Base-by-base conservation (phyloP, 495 filamentous ascomycete genomes). In the Neurospora sp. region DNA sequence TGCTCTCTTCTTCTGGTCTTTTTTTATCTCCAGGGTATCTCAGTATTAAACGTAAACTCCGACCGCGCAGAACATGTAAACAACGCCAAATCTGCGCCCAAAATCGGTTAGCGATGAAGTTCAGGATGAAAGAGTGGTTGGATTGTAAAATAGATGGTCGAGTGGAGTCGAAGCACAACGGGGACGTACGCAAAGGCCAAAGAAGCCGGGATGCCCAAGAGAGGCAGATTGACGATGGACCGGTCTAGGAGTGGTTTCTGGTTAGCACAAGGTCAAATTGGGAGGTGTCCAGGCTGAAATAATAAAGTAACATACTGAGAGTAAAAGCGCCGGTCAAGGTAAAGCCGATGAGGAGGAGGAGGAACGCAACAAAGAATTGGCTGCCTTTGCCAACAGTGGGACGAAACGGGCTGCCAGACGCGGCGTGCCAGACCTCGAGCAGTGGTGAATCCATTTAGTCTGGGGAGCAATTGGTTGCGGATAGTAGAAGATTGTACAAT, bases 21-120 rank as follows among this genome's bases (percentile, higher is more conserved):
- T 31, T 31, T 31, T 31, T 72, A 72, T 76, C 73, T 75, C 76
- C 73, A 72, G 83, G 81, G 81, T 85, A 83, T 82, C 82, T 83
- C 53, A 35, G 27, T 83, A 42, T 72, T 75, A 99, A 82, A 99
- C 96, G 90, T 99, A 99, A 79, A 99, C 96, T 78, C 96, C 96
- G 80, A 94, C 96, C 31, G 94, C 96, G 82, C 96, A 99, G 80
- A 99, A 98, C 90, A 97, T 95, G 86, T 93, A 97, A 27, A 98
- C 94, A 65, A 95, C 92, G 74, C 96, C 96, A 81, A 98, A 94
- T 53, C 96, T 99, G 79, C 4, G 37, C 71, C 6, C 12, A 35
- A 14, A 35, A 18, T 6, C 18, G 2, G 53, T 65, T 14, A 65
- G 53, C 53, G 53, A 4, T 18, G 12, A 0, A 18, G 27, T 6